phyloP scores from a whole-genome alignment of 805 yeast genomes.

The Maudiozyma saulgeensis region DNA sequence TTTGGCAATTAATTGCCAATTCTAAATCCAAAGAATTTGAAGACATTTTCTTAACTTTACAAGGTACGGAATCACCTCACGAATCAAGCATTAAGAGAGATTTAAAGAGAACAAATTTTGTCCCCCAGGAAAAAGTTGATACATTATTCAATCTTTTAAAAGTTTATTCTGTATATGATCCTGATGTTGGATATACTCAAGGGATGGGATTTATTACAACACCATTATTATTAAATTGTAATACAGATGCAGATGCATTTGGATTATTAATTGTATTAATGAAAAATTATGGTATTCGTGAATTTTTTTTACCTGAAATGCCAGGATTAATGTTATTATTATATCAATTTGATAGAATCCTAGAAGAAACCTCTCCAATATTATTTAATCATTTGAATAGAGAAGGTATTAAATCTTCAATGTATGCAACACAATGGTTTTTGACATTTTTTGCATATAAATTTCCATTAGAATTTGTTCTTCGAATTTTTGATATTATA shows the following conservation, averaged over 20 bases:
- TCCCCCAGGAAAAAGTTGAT: slow-evolving; percentile 49
- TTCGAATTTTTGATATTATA: slow-evolving; percentile 78
- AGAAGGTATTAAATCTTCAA: slow-evolving; percentile 83
- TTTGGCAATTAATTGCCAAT: slow-evolving; percentile 84
- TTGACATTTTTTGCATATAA: slow-evolving; percentile 90
- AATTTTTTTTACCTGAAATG: slow-evolving; percentile 80
- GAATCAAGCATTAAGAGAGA: slow-evolving; percentile 76
- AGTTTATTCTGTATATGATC: slow-evolving; percentile 77
- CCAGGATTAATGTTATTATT: slow-evolving; percentile 79
- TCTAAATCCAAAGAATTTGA: slow-evolving; percentile 52
- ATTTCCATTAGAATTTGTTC: slow-evolving; percentile 81
- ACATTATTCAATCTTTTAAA: slow-evolving; percentile 68
- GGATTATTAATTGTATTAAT: slow-evolving; percentile 70
- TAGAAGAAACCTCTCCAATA: slow-evolving; percentile 68
- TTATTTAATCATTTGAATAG: slow-evolving; percentile 67
- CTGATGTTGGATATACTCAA: slow-evolving; percentile 94
- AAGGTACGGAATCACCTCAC: slow-evolving; percentile 52
- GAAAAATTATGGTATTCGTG: slow-evolving; percentile 76
- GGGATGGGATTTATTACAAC: slow-evolving; percentile 93
- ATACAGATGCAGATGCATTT: slow-evolving; percentile 69
- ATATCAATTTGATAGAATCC: slow-evolving; percentile 81
- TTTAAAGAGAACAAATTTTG: slow-evolving; percentile 75
- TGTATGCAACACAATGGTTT: slow-evolving; percentile 98
- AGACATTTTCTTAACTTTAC: slow-evolving; percentile 27
- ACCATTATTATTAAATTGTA: slow-evolving; percentile 69